A percentile compares a stretch with the other conserved stretches of the same genome.
phyloP scores from a whole-genome alignment of 768 basidiomycete genomes.

The Leccinum disarticulatum region DNA sequence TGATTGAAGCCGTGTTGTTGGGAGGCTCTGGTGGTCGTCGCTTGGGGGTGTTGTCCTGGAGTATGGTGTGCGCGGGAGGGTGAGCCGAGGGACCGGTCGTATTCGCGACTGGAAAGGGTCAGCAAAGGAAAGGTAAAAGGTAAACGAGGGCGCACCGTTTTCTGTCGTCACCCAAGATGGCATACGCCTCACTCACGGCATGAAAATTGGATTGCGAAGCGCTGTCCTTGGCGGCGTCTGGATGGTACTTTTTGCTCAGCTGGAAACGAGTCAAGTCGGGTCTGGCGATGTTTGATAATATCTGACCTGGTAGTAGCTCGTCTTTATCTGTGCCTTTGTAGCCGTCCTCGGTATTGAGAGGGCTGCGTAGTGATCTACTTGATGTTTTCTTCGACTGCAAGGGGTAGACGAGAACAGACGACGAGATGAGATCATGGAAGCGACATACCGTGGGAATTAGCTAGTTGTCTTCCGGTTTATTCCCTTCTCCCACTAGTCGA shows the following conservation, averaged over 20 bases:
- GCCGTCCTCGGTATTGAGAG: constrained; percentile 29
- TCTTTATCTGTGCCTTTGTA: constrained; percentile 36
- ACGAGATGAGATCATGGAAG: neutral
- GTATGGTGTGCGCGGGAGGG: constrained; percentile 7
- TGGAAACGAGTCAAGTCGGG: constrained; percentile 11
- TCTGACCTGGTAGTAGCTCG: constrained; percentile 33
- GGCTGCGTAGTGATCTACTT: constrained; percentile 28
- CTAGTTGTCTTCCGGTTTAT: constrained; percentile 23
- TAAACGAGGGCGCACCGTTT: constrained; percentile 35
- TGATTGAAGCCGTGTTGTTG: constrained; percentile 27
- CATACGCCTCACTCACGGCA: constrained; percentile 48
- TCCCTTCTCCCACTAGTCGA: constrained; percentile 3
- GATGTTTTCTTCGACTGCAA: constrained; percentile 7
- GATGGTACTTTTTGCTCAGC: constrained; percentile 51
- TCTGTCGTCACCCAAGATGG: constrained; percentile 44
- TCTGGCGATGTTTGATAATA: neutral
- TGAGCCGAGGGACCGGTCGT: constrained; percentile 26
- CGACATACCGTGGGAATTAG: constrained; percentile 23
- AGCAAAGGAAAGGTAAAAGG: neutral
- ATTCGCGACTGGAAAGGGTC: constrained; percentile 29
- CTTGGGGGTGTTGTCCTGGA: constrained; percentile 29
- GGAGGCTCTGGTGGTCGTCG: constrained; percentile 28
- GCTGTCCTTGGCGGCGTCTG: constrained; percentile 42
- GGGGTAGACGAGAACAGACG: constrained; percentile 24
- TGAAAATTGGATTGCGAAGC: constrained; percentile 42